A percentile compares a stretch with the other conserved stretches of the same genome.
Evolutionary conservation across 768 basidiomycete species (phyloP).

Genomic region (Dioszegia crocea): DNA sequence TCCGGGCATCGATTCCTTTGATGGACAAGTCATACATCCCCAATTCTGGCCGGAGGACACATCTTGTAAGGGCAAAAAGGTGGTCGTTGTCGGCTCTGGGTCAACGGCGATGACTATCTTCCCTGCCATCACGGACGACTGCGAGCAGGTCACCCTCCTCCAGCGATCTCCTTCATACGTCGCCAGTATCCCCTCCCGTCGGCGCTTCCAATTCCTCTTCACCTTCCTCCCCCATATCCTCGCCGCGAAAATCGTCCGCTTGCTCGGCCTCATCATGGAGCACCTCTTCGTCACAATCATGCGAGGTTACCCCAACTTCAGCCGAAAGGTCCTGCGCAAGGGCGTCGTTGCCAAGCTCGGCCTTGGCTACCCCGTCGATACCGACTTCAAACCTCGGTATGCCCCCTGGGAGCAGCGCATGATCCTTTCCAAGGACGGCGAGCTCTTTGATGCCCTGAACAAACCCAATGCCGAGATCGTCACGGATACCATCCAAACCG

Average conservation of each 20-base stretch:
- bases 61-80: slow-evolving; percentile 12
- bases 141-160: slow-evolving; percentile 14
- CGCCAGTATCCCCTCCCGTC: not conserved
- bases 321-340: slow-evolving; percentile 3
- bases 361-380: slow-evolving; percentile 7
- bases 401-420: slow-evolving; percentile 21
- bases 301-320: not conserved
- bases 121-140: slow-evolving; percentile 5
- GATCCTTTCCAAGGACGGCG: slow-evolving; percentile 19
- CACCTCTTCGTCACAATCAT: not conserved
- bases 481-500: slow-evolving; percentile 18
- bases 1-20: slow-evolving; percentile 17
- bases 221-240: not conserved
- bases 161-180: slow-evolving; percentile 21
- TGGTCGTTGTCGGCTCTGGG: slow-evolving; percentile 19
- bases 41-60: slow-evolving; percentile 26
- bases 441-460: slow-evolving; percentile 16
- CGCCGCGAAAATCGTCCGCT: not conserved
- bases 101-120: slow-evolving; percentile 26
- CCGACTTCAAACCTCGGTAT: slow-evolving; percentile 21
- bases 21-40: slow-evolving; percentile 18
- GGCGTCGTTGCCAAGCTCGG: slow-evolving; percentile 2
- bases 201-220: not conserved
- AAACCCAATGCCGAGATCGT: slow-evolving; percentile 16
- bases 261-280: not conserved